phyloP scores from a whole-genome alignment of 164 flowering plant genomes.

The Taxillus chinensis region DNA sequence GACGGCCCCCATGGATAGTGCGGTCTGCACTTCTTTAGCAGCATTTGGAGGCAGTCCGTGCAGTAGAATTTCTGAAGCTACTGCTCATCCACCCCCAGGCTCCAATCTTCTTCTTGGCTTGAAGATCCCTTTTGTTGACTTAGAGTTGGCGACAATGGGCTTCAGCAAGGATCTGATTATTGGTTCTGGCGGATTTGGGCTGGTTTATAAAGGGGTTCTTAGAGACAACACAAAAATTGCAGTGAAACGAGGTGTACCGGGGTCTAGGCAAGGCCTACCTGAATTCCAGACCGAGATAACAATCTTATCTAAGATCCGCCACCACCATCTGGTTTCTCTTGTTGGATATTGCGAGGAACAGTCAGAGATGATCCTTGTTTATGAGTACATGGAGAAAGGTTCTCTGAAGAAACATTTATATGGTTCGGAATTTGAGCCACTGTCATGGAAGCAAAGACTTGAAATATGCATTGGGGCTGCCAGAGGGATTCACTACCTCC shows the following conservation, averaged over 20 bases:
- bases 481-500: slow-evolving; percentile 60
- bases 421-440: slow-evolving; percentile 34
- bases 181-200: slow-evolving; percentile 89
- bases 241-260: slow-evolving; percentile 64
- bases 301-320: slow-evolving; percentile 59
- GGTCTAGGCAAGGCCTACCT: slow-evolving; percentile 69
- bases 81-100: slow-evolving; percentile 34
- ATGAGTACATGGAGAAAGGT: slow-evolving; percentile 77
- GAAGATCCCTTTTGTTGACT: slow-evolving; percentile 54
- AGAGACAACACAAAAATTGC: slow-evolving; percentile 56
- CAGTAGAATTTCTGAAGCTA: slow-evolving; percentile 42
- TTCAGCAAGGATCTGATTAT: slow-evolving; percentile 46
- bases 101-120: slow-evolving; percentile 32
- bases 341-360: slow-evolving; percentile 76
- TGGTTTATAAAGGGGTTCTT: slow-evolving; percentile 65
- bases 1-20: slow-evolving; percentile 27
- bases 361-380: slow-evolving; percentile 76
- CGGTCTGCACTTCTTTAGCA: slow-evolving; percentile 51
- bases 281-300: slow-evolving; percentile 77
- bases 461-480: slow-evolving; percentile 67
- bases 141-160: slow-evolving; percentile 51
- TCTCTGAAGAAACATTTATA: slow-evolving; percentile 60
- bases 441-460: slow-evolving; percentile 65
- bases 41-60: slow-evolving; percentile 40
- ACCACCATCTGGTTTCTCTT: slow-evolving; percentile 62